Conservation (phyloP, 2,329 filamentous ascomycete species). For the Westerdykella aurantiaca region DNA sequence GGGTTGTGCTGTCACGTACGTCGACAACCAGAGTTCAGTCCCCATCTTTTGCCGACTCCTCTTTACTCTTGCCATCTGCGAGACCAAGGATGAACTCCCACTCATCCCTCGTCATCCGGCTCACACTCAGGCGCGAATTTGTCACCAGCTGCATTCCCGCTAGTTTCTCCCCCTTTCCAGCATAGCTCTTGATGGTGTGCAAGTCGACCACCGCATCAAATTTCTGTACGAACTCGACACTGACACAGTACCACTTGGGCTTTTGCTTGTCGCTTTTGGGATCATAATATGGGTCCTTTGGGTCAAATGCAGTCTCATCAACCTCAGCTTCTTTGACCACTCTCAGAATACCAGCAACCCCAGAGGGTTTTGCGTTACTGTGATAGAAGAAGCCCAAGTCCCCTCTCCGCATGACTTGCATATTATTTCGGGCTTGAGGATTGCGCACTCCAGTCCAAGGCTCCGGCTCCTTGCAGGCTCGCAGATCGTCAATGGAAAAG, state of each 20-base stretch:
- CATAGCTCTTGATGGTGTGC: constrained; percentile 63
- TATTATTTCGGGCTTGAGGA: constrained; percentile 70
- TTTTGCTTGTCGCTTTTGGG: constrained; percentile 62
- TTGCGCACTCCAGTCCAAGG: constrained; percentile 71
- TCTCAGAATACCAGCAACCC: constrained; percentile 82
- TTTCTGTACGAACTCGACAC: constrained; percentile 81
- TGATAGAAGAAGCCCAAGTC: constrained; percentile 97
- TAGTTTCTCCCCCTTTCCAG: constrained; percentile 51
- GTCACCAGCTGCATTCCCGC: constrained; percentile 78
- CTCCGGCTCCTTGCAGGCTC: constrained; percentile 66
- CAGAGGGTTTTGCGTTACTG: constrained; percentile 84
- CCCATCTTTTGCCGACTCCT: not conserved
- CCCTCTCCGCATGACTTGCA: constrained; percentile 83
- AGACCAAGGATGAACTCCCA: constrained; percentile 59
- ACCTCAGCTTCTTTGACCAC: constrained; percentile 78
- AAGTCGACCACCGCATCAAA: constrained; percentile 67
- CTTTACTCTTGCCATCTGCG: constrained; percentile 25
- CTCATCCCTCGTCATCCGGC: constrained; percentile 57
- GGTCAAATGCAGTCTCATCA: constrained; percentile 70
- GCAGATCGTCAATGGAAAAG: constrained; percentile 90
- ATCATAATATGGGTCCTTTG: constrained; percentile 76
- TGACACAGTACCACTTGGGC: constrained; percentile 82
- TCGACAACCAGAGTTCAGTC: too few relatives aligned
- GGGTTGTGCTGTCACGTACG: too few relatives aligned
- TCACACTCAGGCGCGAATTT: constrained; percentile 76